Conservation (phyloP, 2,329 filamentous ascomycete species). For the Penicillium capsulatum region DNA sequence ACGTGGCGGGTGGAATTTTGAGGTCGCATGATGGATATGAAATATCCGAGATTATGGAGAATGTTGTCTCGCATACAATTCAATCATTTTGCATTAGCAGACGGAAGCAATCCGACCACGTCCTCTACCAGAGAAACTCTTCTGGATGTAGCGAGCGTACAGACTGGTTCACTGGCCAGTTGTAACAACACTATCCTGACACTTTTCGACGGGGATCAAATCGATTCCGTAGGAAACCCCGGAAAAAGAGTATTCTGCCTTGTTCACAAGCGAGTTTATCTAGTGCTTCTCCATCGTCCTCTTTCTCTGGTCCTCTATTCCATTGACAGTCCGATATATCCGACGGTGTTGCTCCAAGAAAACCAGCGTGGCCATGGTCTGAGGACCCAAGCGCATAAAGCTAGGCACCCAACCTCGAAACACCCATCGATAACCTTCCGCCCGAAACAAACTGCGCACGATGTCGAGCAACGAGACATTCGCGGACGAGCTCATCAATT, state of each 20-base stretch:
- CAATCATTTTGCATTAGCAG: too few relatives aligned
- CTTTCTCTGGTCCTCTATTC: neutral
- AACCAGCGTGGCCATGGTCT: conserved; percentile 82
- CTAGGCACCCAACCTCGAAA: conserved; percentile 87
- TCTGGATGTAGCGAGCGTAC: too few relatives aligned
- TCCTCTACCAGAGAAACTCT: too few relatives aligned
- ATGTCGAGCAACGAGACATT: conserved; percentile 54
- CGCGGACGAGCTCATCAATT: conserved; percentile 62
- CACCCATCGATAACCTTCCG: conserved; percentile 75
- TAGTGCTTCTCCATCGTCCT: too few relatives aligned
- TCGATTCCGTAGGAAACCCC: too few relatives aligned
- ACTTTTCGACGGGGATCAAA: too few relatives aligned
- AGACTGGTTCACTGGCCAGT: too few relatives aligned
- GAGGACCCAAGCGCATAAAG: conserved; percentile 57
- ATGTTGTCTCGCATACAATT: too few relatives aligned
- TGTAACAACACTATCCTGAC: too few relatives aligned
- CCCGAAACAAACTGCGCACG: conserved; percentile 62
- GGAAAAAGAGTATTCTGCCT: too few relatives aligned
- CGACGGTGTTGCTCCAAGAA: conserved; percentile 85
- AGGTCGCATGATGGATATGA: conserved; percentile 11
- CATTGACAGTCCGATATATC: conserved; percentile 30
- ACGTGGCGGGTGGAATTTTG: conserved; percentile 61
- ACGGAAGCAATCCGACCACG: too few relatives aligned
- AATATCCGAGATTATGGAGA: conserved; percentile 3
- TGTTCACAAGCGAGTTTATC: neutral